These are phyloP conservation scores for Mortierella antarctica DNA, from an alignment of 192 early-diverging fungal genomes.

Conservation along the genomic window DNA sequence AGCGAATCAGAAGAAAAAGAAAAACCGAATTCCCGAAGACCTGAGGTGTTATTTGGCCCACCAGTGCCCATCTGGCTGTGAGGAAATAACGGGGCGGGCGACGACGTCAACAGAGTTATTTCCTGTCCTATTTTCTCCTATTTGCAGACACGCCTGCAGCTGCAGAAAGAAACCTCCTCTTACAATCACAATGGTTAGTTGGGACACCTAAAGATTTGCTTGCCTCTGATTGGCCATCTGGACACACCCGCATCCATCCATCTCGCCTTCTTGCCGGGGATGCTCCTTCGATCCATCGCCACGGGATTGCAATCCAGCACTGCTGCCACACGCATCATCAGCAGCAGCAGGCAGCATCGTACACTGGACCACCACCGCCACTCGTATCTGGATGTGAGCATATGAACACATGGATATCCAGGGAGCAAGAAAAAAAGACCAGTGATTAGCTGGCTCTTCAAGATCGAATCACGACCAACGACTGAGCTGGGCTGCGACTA, in stretches of 20 bases:
- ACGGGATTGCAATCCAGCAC: constrained; percentile 10
- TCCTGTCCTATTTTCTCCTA: not conserved
- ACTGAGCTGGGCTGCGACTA: too few relatives aligned
- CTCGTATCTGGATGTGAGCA: too few relatives aligned
- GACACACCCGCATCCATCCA: not conserved
- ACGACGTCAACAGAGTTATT: constrained; percentile 6
- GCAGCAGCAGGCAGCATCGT: not conserved
- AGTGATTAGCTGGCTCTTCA: too few relatives aligned
- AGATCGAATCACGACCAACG: too few relatives aligned
- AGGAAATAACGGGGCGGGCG: constrained; percentile 1
- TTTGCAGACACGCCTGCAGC: not conserved
- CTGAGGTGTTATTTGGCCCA: too few relatives aligned
- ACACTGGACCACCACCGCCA: too few relatives aligned
- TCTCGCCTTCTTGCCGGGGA: constrained; percentile 1
- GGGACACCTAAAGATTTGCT: not conserved
- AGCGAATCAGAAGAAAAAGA: not conserved
- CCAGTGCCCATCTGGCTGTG: too few relatives aligned
- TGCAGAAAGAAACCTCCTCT: constrained; percentile 25
- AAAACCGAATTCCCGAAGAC: not conserved
- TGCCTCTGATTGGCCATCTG: not conserved
- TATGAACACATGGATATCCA: too few relatives aligned
- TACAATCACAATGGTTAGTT: constrained; percentile 52
- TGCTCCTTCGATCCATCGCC: constrained; percentile 4
- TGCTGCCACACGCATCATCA: not conserved
- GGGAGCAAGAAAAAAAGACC: too few relatives aligned